Percentiles rank a stretch among this genome's conserved stretches.
phyloP scores from a whole-genome alignment of 2,329 filamentous ascomycete genomes.

The Aspergillus sp. region DNA sequence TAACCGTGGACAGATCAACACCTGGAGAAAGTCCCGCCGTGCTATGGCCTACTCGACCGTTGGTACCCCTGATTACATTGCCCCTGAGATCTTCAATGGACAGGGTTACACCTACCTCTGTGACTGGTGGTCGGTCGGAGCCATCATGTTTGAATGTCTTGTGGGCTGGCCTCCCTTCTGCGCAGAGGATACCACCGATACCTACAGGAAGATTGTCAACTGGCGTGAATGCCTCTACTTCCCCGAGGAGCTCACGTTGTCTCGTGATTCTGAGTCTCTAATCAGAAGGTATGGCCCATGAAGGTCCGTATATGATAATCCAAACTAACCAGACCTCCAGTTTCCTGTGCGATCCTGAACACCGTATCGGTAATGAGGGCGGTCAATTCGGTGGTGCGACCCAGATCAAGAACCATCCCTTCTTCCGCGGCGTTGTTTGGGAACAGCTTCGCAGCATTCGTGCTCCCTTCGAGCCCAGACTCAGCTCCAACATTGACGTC shows the following conservation, averaged over 20 bases:
- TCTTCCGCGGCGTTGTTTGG: conserved; percentile 97
- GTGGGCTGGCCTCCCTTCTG: conserved; percentile 99
- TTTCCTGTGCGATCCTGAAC: conserved; percentile 89
- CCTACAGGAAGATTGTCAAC: conserved; percentile 98
- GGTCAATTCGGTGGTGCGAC: conserved; percentile 67
- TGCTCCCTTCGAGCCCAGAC: conserved; percentile 91
- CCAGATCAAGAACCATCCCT: conserved; percentile 90
- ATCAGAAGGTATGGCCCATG: conserved; percentile 71
- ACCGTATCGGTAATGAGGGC: conserved; percentile 75
- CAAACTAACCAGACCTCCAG: conserved; percentile 48
- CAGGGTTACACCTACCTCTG: conserved; percentile 96
- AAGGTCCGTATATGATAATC: conserved; percentile 1
- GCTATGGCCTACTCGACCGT: conserved; percentile 98
- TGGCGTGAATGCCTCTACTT: conserved; percentile 96
- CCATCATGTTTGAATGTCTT: conserved; percentile 99
- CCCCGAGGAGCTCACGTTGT: conserved; percentile 89
- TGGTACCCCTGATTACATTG: conserved; percentile 97
- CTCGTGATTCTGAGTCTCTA: conserved; percentile 84
- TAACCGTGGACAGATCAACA: conserved; percentile 97
- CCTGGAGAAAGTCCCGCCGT: conserved; percentile 93
- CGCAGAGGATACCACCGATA: conserved; percentile 94
- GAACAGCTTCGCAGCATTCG: conserved; percentile 88
- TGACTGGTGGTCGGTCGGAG: conserved; percentile 98
- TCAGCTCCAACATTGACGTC: conserved; percentile 91
- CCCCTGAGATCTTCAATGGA: conserved; percentile 95